Evolutionary conservation across 352 stramenopile genomes (phyloP).

Genomic region (Pythium aquatile): DNA sequence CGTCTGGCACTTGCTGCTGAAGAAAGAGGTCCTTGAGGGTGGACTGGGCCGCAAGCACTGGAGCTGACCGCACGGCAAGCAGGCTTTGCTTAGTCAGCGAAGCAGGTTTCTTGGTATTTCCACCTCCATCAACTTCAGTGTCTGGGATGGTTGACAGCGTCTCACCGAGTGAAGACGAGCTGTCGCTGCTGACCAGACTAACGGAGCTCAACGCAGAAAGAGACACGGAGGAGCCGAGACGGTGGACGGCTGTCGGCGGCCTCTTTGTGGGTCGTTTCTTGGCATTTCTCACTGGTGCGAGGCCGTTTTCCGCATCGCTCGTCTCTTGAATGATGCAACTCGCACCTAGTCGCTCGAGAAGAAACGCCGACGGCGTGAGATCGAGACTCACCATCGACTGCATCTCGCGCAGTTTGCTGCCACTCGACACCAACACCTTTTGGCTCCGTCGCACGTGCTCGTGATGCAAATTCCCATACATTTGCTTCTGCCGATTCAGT

Average conservation of each 20-base stretch:
- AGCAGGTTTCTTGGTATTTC: not conserved
- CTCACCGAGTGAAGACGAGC: not conserved
- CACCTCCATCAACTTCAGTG: not conserved
- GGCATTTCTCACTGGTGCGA: not conserved
- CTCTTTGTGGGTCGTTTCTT: conserved; percentile 28
- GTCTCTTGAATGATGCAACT: conserved; percentile 52
- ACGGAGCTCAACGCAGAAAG: conserved; percentile 6
- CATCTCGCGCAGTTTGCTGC: conserved; percentile 32
- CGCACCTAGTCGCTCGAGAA: conserved; percentile 60
- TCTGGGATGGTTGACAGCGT: not conserved
- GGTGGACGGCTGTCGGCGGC: not conserved
- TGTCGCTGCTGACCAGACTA: not conserved
- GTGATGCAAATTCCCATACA: conserved; percentile 70
- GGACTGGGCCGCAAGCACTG: conserved; percentile 13
- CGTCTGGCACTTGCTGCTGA: conserved; percentile 32
- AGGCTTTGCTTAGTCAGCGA: not conserved
- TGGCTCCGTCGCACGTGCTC: conserved; percentile 62
- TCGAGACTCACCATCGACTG: conserved; percentile 48
- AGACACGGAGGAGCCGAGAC: conserved; percentile 9
- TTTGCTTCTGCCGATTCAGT: conserved; percentile 70
- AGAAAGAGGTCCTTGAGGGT: conserved; percentile 44
- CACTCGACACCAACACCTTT: conserved; percentile 40
- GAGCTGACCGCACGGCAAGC: conserved; percentile 12
- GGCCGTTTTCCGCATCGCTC: conserved; percentile 24
- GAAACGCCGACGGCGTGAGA: conserved; percentile 57